phyloP scores from a whole-genome alignment of 495 filamentous ascomycete species.

The Chaetomidium leptoderma region DNA sequence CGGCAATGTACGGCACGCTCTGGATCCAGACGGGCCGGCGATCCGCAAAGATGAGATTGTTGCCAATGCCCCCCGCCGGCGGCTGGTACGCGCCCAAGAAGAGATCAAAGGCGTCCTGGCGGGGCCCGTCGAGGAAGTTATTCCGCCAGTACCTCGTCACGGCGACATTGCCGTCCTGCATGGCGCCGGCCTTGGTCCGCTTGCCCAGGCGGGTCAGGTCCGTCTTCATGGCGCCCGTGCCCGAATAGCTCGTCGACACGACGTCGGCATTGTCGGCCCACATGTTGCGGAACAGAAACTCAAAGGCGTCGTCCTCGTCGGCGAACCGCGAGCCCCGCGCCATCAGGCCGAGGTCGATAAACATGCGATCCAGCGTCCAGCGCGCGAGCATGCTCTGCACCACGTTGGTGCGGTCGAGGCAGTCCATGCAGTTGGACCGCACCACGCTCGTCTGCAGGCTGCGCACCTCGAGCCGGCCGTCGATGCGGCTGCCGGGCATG shows the following conservation, averaged over 20 bases:
- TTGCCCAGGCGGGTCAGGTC: conserved; percentile 89
- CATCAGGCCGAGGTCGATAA: conserved; percentile 75
- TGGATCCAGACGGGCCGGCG: conserved; percentile 83
- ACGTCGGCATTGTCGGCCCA: conserved; percentile 99
- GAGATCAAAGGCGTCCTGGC: conserved; percentile 92
- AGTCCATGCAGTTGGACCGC: conserved; percentile 98
- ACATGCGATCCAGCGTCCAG: conserved; percentile 78
- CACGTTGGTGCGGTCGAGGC: conserved; percentile 94
- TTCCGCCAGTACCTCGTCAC: conserved; percentile 80
- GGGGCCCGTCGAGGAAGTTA: conserved; percentile 87
- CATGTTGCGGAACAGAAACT: conserved; percentile 84
- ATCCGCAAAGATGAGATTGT: conserved; percentile 71
- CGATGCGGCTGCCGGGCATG: conserved; percentile 60
- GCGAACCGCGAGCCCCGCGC: conserved; percentile 62
- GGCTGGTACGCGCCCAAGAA: conserved; percentile 85
- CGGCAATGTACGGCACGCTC: conserved; percentile 81
- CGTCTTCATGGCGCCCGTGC: conserved; percentile 93
- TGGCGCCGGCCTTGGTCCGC: conserved; percentile 72
- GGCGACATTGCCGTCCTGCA: conserved; percentile 80
- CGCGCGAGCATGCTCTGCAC: conserved; percentile 93
- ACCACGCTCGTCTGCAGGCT: conserved; percentile 80
- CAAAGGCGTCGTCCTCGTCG: conserved; percentile 70
- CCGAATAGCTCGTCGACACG: conserved; percentile 86
- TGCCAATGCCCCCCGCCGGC: conserved; percentile 57
- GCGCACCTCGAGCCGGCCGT: conserved; percentile 70